Conservation (phyloP, 768 basidiomycete species). For the Candolleomyces efflorescens region DNA sequence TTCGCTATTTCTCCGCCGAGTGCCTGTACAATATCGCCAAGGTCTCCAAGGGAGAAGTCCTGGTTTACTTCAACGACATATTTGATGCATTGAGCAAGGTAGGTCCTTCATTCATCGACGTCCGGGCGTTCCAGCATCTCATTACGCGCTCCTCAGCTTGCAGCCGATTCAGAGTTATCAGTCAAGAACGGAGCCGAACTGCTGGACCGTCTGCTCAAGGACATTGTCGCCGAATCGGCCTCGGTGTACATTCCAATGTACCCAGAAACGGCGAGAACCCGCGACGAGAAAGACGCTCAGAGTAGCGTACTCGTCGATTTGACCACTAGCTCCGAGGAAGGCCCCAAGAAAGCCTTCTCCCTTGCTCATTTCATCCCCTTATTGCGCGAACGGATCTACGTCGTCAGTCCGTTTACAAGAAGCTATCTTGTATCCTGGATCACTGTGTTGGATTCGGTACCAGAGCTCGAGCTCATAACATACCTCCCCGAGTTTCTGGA, state of each 20-base stretch:
- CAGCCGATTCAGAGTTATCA: slow-evolving; percentile 91
- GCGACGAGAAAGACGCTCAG: slow-evolving; percentile 53
- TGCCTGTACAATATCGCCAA: slow-evolving; percentile 98
- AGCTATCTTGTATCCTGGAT: slow-evolving; percentile 99
- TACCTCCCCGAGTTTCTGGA: slow-evolving; percentile 95
- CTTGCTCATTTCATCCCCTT: slow-evolving; percentile 93
- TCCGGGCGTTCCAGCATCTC: slow-evolving; percentile 6
- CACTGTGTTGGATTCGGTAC: slow-evolving; percentile 90
- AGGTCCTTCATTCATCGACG: slow-evolving; percentile 16
- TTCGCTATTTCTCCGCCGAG: slow-evolving; percentile 97
- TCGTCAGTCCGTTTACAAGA: slow-evolving; percentile 91
- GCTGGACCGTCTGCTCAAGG: slow-evolving; percentile 93
- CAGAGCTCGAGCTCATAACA: slow-evolving; percentile 91
- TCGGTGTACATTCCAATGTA: slow-evolving; percentile 91
- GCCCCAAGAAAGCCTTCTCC: slow-evolving; percentile 79
- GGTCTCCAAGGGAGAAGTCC: slow-evolving; percentile 94
- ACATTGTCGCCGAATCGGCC: slow-evolving; percentile 95
- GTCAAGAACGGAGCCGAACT: slow-evolving; percentile 99
- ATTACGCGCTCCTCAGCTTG: slow-evolving; percentile 56
- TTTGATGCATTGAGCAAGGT: slow-evolving; percentile 98
- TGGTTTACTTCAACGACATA: slow-evolving; percentile 97
- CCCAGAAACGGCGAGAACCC: slow-evolving; percentile 69
- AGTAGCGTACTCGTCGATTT: slow-evolving; percentile 60
- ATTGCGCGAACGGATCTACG: slow-evolving; percentile 88
- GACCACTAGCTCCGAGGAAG: slow-evolving; percentile 41